These are phyloP conservation scores for Syncephalis plumigaleata DNA, from an alignment of 371 early-diverging fungal genomes.

Conservation along the genomic window DNA sequence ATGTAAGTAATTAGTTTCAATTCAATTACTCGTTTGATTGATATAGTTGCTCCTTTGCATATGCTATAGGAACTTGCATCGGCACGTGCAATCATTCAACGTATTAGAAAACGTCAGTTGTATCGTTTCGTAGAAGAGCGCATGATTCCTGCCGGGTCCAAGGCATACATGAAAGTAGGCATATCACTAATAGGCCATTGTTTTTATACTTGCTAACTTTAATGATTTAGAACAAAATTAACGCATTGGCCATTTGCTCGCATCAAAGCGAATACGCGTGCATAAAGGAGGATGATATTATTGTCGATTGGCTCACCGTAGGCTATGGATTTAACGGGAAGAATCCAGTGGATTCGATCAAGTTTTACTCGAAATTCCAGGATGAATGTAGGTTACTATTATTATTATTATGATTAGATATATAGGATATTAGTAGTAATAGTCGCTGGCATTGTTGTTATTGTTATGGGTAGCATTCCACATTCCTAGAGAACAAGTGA, in stretches of 20 bases:
- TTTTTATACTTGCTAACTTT: neutral
- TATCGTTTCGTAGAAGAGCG: conserved; percentile 83
- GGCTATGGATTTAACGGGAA: conserved; percentile 67
- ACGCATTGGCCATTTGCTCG: conserved; percentile 30
- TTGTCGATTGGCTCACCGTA: conserved; percentile 47
- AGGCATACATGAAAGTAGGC: conserved; percentile 6
- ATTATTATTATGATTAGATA: too few relatives aligned
- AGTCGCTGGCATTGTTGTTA: neutral
- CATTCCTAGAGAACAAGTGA: conserved; percentile 48
- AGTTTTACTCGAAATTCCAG: conserved; percentile 59
- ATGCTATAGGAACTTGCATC: conserved; percentile 27
- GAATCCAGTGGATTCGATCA: conserved; percentile 73
- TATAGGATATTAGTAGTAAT: neutral
- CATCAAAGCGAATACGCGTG: conserved; percentile 29
- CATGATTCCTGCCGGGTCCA: conserved; percentile 40
- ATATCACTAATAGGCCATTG: neutral
- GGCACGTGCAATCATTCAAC: conserved; percentile 46
- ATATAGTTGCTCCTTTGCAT: neutral
- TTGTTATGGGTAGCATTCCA: conserved; percentile 7
- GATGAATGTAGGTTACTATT: conserved; percentile 16
- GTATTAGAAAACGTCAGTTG: conserved; percentile 54
- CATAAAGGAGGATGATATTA: conserved; percentile 35
- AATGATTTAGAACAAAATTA: conserved; percentile 20
- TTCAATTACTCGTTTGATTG: neutral
- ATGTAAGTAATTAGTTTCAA: conserved; percentile 9